Evolutionary conservation across 2,329 filamentous ascomycete species (phyloP), one percentile per base, ranked within the genome.

Genomic region (Didymella sp.): DNA sequence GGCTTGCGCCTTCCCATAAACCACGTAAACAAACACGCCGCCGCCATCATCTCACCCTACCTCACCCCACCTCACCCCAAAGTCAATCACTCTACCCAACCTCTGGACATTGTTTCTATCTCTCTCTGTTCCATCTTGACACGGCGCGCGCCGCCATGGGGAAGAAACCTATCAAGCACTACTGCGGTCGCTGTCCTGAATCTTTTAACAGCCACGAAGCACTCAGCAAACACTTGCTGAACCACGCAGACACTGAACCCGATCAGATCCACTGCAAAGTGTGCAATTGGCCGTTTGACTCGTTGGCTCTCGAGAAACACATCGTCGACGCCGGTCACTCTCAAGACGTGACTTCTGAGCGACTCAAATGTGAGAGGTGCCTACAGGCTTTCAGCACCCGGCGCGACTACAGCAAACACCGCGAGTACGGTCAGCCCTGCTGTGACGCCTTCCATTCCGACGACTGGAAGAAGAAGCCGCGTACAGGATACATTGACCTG

Each of bases 251-350:
- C 11, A 43, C 8, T 19, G 17, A 43, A 17, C 22, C 56, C 2
- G 12, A 8, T 1, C 22, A 25, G 21, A 24, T 24, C 6, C 21
- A 25, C 5, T 41, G 38, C 22, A 24, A n/a, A 40, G 7, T 71
- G 66, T 33, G n/a, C 45, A 19, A 28, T 3, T 43, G 15, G 7
- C 25, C 25, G 8, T 44, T 31, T 15, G 50, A 71, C 52, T 55
- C 57, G 2, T 46, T 64, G n/a, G 59, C 59, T 0, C 62, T 73
- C 0, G 69, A 72, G 30, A 27, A 52, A 0, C 71, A 73, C 33
- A 45, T 51, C 30, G 51, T 58, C 13, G 27, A 45, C 17, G 56
- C 21, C 11, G 58, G 61, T 6, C 68, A 72, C 43, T 27, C 25
- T 7, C 25, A 45, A 25, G 17, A 40, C 19, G 12, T 19, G 42